Evolutionary conservation across 1,139 yeast species (phyloP), one percentile per base, ranked within the genome.

Genomic region (Blastobotrys buckinghamii): DNA sequence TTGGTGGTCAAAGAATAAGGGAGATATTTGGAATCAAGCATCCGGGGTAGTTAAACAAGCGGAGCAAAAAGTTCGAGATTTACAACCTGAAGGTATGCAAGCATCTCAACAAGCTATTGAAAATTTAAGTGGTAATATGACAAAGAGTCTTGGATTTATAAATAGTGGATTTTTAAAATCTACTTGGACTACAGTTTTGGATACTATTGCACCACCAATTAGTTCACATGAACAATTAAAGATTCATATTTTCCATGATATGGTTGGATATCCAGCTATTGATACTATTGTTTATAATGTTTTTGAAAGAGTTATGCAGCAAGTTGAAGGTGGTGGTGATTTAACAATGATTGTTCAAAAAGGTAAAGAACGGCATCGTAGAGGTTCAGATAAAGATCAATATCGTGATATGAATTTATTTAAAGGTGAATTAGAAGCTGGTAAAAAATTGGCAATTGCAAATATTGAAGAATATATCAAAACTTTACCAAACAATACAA

Each of bases 371-470:
- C 61, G 69, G 17, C 66, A 62, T 42, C 57, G 65, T 27, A 59
- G 69, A 12, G 72, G 66, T 12, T 61, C 70, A 2, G 70, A 68
- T 47, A 52, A 53, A 12, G 64, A 57, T 20, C 67, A 67, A 41
- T 64, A 60, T 41, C 71, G 78, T 33, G 77, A 78, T 50, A 75
- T 90, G 62, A 84, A 84, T 55, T 67, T 87, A 59, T 87, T 89
- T 62, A 72, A 76, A 42, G 97, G 97, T 8, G 84, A 85, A 54
- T 62, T 80, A 3, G 77, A 80, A 43, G 96, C 87, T 62, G 97
- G 95, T n/a, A 94, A 85, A 59, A 90, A 90, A 64, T 75, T 90
- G 53, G 85, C 95, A 41, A 74, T 79, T 59, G 97, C 97, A 6
- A 89, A 88, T 63, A 75, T 90, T 58, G 96, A 89, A 42, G 81